Evolutionary conservation across 2,329 filamentous ascomycete species (phyloP).

Genomic region (Seiridium unicorne): DNA sequence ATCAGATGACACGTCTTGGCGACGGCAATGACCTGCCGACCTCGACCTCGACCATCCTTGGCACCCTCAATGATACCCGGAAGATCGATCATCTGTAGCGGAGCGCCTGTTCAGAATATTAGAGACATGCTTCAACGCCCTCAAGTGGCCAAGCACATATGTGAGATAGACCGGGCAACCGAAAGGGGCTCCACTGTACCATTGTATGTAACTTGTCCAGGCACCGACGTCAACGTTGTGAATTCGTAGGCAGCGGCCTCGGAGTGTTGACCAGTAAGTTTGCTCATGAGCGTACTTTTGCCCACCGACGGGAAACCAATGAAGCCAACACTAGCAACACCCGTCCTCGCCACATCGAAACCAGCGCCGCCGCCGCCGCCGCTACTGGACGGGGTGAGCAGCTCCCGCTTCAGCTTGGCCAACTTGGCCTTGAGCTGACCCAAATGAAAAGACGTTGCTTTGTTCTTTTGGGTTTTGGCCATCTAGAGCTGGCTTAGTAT

Average conservation of each 20-base stretch:
- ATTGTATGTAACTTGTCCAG: slow-evolving; percentile 94
- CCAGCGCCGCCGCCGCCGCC: slow-evolving; percentile 82
- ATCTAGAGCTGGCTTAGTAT: slow-evolving; percentile 54
- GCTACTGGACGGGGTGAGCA: slow-evolving; percentile 72
- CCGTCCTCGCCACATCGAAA: slow-evolving; percentile 96
- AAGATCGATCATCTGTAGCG: slow-evolving; percentile 96
- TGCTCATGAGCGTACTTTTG: slow-evolving; percentile 97
- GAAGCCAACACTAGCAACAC: slow-evolving; percentile 95
- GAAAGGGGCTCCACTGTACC: slow-evolving; percentile 38
- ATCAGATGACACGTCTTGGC: slow-evolving; percentile 99
- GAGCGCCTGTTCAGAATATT: slow-evolving; percentile 58
- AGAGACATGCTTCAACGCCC: background rate
- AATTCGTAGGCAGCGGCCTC: slow-evolving; percentile 98
- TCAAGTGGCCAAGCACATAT: too few relatives aligned
- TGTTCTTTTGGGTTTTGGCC: slow-evolving; percentile 97
- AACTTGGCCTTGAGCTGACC: slow-evolving; percentile 97
- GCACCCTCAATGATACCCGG: slow-evolving; percentile 98
- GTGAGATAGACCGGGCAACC: too few relatives aligned
- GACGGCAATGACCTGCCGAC: slow-evolving; percentile 96
- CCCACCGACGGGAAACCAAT: slow-evolving; percentile 98
- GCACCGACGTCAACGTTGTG: slow-evolving; percentile 95
- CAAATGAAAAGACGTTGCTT: slow-evolving; percentile 89
- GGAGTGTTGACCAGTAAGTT: slow-evolving; percentile 91
- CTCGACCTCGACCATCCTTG: slow-evolving; percentile 96
- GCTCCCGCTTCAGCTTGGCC: slow-evolving; percentile 94